Conservation (phyloP, 257 asterid genomes). For the Solanum lignicaule region DNA sequence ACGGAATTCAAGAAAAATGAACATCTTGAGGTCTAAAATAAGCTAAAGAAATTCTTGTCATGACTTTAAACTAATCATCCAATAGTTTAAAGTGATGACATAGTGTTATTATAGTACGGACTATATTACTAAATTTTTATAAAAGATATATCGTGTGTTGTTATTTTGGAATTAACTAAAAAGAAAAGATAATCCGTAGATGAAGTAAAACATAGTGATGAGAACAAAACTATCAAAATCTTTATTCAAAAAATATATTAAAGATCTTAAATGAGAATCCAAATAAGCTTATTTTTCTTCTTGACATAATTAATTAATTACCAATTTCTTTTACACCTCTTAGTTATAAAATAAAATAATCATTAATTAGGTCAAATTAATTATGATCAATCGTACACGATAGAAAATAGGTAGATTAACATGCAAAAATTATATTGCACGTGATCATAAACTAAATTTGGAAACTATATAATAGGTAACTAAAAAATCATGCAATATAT, state of each 20-base stretch:
- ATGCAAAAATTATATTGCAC: not conserved
- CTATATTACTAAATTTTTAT: too few relatives aligned
- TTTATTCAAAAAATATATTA: not conserved
- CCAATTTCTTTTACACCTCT: not conserved
- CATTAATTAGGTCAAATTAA: not conserved
- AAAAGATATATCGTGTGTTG: too few relatives aligned
- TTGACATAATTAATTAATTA: not conserved
- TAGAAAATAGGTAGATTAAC: not conserved
- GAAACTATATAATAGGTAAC: not conserved
- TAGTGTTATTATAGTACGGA: not conserved
- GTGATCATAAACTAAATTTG: not conserved
- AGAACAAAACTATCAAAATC: not conserved
- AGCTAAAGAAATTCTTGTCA: not conserved
- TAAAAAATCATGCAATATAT: not conserved
- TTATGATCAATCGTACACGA: not conserved
- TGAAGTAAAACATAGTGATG: not conserved
- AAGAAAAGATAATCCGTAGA: not conserved
- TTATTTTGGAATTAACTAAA: not conserved
- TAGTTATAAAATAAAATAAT: not conserved
- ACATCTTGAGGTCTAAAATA: not conserved
- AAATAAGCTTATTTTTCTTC: not conserved
- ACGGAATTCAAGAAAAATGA: not conserved
- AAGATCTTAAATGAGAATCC: not conserved
- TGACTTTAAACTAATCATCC: not conserved
- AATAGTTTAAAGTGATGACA: not conserved